These are phyloP conservation scores for Cladochytrium replicatum DNA, from an alignment of 192 early-diverging fungal species.

Conservation along the genomic window DNA sequence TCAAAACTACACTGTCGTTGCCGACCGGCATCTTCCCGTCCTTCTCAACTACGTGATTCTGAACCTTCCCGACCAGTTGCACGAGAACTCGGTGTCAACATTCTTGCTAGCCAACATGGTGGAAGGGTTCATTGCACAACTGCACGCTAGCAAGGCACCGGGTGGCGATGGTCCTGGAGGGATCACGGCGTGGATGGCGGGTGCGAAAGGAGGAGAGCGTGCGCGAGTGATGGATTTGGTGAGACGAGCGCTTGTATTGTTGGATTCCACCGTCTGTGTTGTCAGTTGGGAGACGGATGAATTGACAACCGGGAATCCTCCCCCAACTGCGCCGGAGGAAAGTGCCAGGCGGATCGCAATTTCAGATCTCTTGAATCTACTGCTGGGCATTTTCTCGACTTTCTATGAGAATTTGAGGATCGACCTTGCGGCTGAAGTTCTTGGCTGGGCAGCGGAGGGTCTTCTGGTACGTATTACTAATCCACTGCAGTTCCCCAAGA, in stretches of 20 bases:
- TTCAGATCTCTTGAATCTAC: conserved; percentile 15
- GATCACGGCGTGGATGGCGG: too few species aligned
- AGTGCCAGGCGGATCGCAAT: conserved; percentile 16
- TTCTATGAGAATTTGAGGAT: conserved; percentile 13
- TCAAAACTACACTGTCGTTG: conserved; percentile 24
- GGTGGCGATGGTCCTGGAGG: neutral
- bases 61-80: conserved; percentile 18
- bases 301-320: neutral
- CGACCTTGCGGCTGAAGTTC: conserved; percentile 22
- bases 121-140: conserved; percentile 20
- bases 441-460: conserved; percentile 30
- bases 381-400: conserved; percentile 26
- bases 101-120: conserved; percentile 20
- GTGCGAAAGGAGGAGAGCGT: too few species aligned
- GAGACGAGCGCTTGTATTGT: conserved; percentile 17
- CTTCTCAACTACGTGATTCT: conserved; percentile 34
- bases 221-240: conserved; percentile 4
- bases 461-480: conserved; percentile 23
- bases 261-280: conserved; percentile 10
- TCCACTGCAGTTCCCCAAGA: too few species aligned
- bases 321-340: conserved; percentile 8
- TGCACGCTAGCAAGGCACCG: conserved; percentile 7
- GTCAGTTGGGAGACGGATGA: conserved; percentile 19
- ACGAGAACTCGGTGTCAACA: conserved; percentile 16
- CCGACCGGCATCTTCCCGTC: conserved; percentile 25